phyloP scores from a whole-genome alignment of 2,329 filamentous ascomycete species.

The Colletotrichum shisoi region DNA sequence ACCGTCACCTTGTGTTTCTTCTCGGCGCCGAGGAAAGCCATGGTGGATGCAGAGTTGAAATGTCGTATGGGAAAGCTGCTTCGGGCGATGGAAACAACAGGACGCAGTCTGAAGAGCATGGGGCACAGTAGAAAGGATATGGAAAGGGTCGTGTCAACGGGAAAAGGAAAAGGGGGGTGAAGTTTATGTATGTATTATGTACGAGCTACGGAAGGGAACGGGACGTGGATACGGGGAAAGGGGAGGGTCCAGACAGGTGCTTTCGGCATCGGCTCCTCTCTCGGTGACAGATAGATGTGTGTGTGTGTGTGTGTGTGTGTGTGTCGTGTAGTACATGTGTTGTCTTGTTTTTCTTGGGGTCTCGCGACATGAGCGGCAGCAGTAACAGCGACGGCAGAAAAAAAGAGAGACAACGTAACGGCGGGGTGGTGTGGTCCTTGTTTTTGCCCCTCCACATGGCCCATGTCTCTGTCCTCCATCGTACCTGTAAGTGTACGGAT shows the following conservation, averaged over 20 bases:
- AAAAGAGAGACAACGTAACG: constrained; percentile 14
- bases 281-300: neutral
- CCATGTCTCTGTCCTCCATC: neutral
- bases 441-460: constrained; percentile 31
- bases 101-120: constrained; percentile 39
- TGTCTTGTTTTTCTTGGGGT: constrained; percentile 27
- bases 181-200: constrained; percentile 31
- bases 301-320: neutral
- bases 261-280: constrained; percentile 12
- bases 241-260: constrained; percentile 33
- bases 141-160: neutral
- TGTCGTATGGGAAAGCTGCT: constrained; percentile 31
- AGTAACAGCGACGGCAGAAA: constrained; percentile 15
- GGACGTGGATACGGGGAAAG: neutral
- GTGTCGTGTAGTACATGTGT: too few relatives aligned
- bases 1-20: constrained; percentile 93
- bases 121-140: constrained; percentile 16
- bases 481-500: neutral
- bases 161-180: constrained; percentile 15
- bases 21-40: constrained; percentile 56
- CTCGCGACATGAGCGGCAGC: constrained; percentile 6
- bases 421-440: constrained; percentile 25
- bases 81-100: constrained; percentile 32
- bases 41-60: constrained; percentile 37
- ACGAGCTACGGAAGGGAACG: constrained; percentile 21